These are phyloP conservation scores for Suillus lakei DNA, from an alignment of 768 basidiomycete genomes.

Conservation along the genomic window DNA sequence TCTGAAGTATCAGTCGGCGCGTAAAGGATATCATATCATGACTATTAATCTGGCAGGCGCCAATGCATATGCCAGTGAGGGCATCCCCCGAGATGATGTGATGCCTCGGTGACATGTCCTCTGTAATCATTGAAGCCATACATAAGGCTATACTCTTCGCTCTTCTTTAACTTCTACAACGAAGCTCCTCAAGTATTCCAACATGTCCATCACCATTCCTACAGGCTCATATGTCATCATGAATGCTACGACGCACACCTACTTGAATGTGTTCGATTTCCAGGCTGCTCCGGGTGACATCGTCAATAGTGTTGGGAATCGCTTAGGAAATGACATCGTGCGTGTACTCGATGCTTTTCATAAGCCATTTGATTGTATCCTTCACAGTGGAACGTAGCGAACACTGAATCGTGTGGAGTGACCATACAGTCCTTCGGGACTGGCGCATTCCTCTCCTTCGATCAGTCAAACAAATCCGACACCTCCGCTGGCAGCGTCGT, in stretches of 20 bases:
- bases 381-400: slow-evolving; percentile 14
- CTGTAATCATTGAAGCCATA: too few species aligned
- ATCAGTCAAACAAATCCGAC: neutral
- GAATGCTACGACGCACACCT: slow-evolving; percentile 16
- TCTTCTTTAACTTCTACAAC: neutral
- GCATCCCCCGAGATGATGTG: too few species aligned
- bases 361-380: too few species aligned
- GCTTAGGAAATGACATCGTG: slow-evolving; percentile 14
- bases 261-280: slow-evolving; percentile 12
- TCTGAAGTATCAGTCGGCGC: too few species aligned
- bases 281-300: slow-evolving; percentile 1
- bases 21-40: too few species aligned
- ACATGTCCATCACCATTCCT: slow-evolving; percentile 4
- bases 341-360: neutral
- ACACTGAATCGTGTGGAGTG: slow-evolving; percentile 6
- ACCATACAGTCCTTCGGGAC: slow-evolving; percentile 15
- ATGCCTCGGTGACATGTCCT: too few species aligned
- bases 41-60: too few species aligned
- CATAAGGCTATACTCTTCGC: too few species aligned
- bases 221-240: slow-evolving; percentile 16
- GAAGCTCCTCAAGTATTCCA: neutral
- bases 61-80: too few species aligned
- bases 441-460: slow-evolving; percentile 6
- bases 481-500: neutral
- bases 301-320: slow-evolving; percentile 17